These are phyloP conservation scores for Chenopodium formosanum DNA, from an alignment of 148 eudicot species.

Conservation along the genomic window DNA sequence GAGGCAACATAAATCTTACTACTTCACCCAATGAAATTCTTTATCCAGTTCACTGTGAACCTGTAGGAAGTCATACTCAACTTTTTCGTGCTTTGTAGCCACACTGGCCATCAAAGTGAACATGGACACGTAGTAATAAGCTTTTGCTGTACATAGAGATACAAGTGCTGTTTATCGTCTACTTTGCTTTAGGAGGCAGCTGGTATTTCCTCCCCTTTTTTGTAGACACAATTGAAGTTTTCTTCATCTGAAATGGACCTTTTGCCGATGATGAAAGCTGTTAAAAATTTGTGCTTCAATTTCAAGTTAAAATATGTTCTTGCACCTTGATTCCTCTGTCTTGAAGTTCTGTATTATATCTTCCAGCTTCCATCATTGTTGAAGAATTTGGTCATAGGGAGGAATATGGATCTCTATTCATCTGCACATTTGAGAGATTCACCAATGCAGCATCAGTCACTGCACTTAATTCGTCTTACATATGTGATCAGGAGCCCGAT, in stretches of 20 bases:
- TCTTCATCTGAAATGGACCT: background rate
- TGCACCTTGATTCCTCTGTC: background rate
- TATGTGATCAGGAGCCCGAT: slow-evolving; percentile 99
- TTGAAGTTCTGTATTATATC: slow-evolving; percentile 16
- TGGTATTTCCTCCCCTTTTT: background rate
- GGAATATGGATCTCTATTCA: slow-evolving; percentile 77
- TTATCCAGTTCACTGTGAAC: background rate
- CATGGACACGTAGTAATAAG: background rate
- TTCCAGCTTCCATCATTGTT: slow-evolving; percentile 74
- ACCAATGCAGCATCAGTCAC: slow-evolving; percentile 73
- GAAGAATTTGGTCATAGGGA: slow-evolving; percentile 88
- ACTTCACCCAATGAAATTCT: background rate
- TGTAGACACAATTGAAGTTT: background rate
- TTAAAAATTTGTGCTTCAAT: background rate
- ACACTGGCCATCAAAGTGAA: background rate
- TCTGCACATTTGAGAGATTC: slow-evolving; percentile 84
- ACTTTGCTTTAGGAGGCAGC: background rate
- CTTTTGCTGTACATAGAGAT: background rate
- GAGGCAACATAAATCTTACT: background rate
- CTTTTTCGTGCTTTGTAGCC: background rate
- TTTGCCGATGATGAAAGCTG: background rate
- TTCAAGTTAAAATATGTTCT: background rate
- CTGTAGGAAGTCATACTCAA: background rate
- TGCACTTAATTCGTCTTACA: slow-evolving; percentile 90
- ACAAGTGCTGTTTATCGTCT: background rate